Percentiles rank a stretch among this genome's conserved stretches.
Evolutionary conservation across 495 filamentous ascomycete species (phyloP).

Genomic region (Penicillium alfredii): DNA sequence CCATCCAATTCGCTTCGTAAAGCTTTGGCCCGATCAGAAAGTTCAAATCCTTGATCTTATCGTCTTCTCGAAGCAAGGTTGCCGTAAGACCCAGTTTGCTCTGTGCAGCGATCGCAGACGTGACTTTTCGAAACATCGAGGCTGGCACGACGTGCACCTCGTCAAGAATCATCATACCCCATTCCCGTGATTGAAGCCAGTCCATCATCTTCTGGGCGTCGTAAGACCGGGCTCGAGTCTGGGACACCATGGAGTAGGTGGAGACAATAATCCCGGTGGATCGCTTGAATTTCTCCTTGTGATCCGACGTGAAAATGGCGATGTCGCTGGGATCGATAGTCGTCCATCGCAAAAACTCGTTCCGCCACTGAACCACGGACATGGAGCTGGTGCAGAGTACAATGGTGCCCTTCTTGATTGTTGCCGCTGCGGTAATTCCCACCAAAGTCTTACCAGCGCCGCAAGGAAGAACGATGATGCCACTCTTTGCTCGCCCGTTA

Average conservation of each 20-base stretch:
- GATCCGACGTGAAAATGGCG: constrained; percentile 89
- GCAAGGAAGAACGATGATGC: constrained; percentile 95
- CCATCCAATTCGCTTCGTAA: constrained; percentile 99
- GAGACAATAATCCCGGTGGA: constrained; percentile 95
- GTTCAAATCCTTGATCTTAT: constrained; percentile 96
- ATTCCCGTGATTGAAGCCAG: constrained; percentile 84
- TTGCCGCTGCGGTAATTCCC: constrained; percentile 93
- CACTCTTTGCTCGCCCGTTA: constrained; percentile 92
- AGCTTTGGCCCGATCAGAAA: constrained; percentile 97
- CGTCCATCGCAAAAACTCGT: constrained; percentile 96
- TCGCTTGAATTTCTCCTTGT: constrained; percentile 82
- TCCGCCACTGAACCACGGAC: constrained; percentile 95
- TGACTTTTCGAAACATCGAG: constrained; percentile 90
- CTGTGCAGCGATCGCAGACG: constrained; percentile 84
- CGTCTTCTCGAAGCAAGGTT: constrained; percentile 90
- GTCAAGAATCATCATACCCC: constrained; percentile 96
- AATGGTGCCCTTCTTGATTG: constrained; percentile 92
- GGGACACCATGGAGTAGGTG: constrained; percentile 97
- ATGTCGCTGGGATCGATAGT: constrained; percentile 93
- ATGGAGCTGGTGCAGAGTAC: constrained; percentile 95
- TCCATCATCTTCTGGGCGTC: constrained; percentile 98
- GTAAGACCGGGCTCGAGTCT: constrained; percentile 76
- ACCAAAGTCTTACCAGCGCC: constrained; percentile 97
- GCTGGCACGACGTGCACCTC: constrained; percentile 98
- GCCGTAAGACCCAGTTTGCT: constrained; percentile 96